Percentiles rank a stretch among this genome's conserved stretches.
phyloP scores from a whole-genome alignment of 805 yeast genomes.

The Nakazawaea populi region DNA sequence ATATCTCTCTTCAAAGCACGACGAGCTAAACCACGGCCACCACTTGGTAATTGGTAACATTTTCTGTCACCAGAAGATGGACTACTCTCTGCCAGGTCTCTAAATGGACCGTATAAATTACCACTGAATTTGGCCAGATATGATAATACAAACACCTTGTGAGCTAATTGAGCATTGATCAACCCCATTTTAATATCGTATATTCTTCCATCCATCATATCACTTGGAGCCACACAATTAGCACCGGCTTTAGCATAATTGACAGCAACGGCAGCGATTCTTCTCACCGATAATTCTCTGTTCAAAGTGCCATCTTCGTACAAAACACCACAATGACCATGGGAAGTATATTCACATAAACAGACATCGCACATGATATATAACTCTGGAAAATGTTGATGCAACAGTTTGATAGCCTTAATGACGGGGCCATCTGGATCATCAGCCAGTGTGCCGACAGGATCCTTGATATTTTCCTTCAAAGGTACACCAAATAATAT shows the following conservation, averaged over 20 bases:
- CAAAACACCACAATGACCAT: slow-evolving; percentile 96
- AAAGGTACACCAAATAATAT: slow-evolving; percentile 90
- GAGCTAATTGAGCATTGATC: slow-evolving; percentile 76
- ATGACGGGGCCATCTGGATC: slow-evolving; percentile 96
- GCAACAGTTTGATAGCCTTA: slow-evolving; percentile 61
- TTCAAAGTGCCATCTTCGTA: slow-evolving; percentile 83
- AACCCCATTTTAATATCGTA: slow-evolving; percentile 82
- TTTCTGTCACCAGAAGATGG: slow-evolving; percentile 91
- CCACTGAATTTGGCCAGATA: slow-evolving; percentile 95
- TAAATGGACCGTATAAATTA: slow-evolving; percentile 88
- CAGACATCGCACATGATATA: slow-evolving; percentile 94
- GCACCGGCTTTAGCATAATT: slow-evolving; percentile 97
- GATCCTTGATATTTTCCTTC: slow-evolving; percentile 70
- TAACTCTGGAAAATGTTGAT: slow-evolving; percentile 66
- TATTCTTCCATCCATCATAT: slow-evolving; percentile 96
- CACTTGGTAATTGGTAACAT: slow-evolving; percentile 89
- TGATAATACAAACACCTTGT: slow-evolving; percentile 83
- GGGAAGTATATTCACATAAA: slow-evolving; percentile 91
- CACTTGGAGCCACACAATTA: slow-evolving; percentile 92
- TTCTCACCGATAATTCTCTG: slow-evolving; percentile 64
- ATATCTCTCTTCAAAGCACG: slow-evolving; percentile 85
- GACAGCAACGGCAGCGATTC: slow-evolving; percentile 92
- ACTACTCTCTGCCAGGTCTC: slow-evolving; percentile 93
- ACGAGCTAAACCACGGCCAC: slow-evolving; percentile 90
- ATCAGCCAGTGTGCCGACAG: slow-evolving; percentile 84